Base-by-base conservation (phyloP, 495 filamentous ascomycete genomes). In the Daldinia childiae region DNA sequence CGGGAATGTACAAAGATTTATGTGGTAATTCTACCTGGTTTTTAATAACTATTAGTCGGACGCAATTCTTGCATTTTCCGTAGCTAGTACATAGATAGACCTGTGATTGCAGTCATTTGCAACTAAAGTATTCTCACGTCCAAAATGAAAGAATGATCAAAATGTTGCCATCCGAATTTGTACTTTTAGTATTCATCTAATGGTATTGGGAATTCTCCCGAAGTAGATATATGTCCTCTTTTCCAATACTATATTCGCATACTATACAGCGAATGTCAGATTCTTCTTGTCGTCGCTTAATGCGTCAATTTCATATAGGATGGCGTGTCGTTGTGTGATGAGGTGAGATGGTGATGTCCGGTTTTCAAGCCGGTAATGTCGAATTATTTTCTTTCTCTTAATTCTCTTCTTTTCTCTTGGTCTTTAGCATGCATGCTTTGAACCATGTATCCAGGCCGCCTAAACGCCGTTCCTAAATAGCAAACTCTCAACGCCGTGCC, bases 1-100 rank as follows among this genome's bases (percentile, higher is more conserved):
- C 30, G 93, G 93, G 30, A 89, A 84, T 73, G 80, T 93, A 64
- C 94, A 98, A 83, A 85, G 95, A 65, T 98, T 98, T 74, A 93
- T 98, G 91, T 98, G 94, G 94, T 97, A 41, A 71, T 66, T 36
- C 1, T 36, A 36, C 12, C 11, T 0, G 4, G 12, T 36, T 36
- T 36, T 14, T 41, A 41, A 17, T 17, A 48, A 48, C 12, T 24
- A 21, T 14, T 21, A 1, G 9, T 24, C 6, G 4, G 6, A 24
- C 9, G 24, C 19, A 24, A 12, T 11, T 12, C 39, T 17, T 41
- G 39, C n/a, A 41, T 17, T 41, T 17, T 17, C 39, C n/a, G 17
- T 39, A 41, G 38, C 15, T 41, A 17, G 39, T 8, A 41, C 39
- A 17, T 41, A 17, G 6, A 24, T 21, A 24, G 19, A 48, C 43